phyloP scores from a whole-genome alignment of 1,139 yeast species.

The Lodderomyces elongisporus region DNA sequence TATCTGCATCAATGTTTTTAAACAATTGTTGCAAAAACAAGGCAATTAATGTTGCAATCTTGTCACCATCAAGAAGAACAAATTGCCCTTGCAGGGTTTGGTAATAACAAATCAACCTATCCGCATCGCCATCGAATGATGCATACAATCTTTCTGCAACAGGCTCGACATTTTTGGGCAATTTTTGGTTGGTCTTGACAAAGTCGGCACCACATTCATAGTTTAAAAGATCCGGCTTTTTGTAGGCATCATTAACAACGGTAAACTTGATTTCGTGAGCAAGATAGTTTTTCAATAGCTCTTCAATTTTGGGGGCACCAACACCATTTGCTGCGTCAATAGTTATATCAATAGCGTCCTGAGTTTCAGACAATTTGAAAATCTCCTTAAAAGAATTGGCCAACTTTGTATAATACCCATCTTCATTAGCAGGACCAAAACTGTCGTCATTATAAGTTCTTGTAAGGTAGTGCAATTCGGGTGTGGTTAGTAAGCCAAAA shows the following conservation, averaged over 20 bases:
- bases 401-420: constrained; percentile 68
- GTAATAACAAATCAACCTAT: constrained; percentile 84
- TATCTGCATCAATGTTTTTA: constrained; percentile 32
- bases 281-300: constrained; percentile 43
- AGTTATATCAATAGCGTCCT: constrained; percentile 42
- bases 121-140: constrained; percentile 97
- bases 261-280: constrained; percentile 34
- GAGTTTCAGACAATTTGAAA: constrained; percentile 15
- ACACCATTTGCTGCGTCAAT: constrained; percentile 95
- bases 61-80: constrained; percentile 86
- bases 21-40: constrained; percentile 55
- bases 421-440: constrained; percentile 62
- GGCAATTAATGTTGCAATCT: constrained; percentile 82
- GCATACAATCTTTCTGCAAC: constrained; percentile 54
- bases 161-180: constrained; percentile 59
- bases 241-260: constrained; percentile 58
- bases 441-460: constrained; percentile 59
- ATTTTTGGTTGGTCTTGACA: constrained; percentile 81
- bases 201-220: constrained; percentile 90
- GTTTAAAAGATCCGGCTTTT: constrained; percentile 58
- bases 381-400: constrained; percentile 36
- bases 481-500: constrained; percentile 80
- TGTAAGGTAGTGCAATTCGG: constrained; percentile 88
- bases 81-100: constrained; percentile 45
- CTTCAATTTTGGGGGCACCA: constrained; percentile 73